phyloP scores from a whole-genome alignment of 495 filamentous ascomycete species.

The Podospora pseudopauciseta region DNA sequence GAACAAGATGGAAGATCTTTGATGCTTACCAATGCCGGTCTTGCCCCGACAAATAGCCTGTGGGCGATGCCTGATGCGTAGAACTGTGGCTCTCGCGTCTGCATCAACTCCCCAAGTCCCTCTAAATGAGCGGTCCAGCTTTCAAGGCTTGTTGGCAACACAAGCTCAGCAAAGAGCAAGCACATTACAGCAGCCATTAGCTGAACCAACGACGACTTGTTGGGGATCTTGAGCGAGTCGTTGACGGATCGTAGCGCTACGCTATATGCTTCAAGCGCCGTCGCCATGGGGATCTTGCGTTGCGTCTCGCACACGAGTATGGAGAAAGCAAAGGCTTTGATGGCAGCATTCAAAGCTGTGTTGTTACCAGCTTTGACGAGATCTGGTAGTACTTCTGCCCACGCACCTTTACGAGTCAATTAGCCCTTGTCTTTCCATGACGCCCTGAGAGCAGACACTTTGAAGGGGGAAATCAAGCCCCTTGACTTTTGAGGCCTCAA shows the following conservation, averaged over 20 bases:
- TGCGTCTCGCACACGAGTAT: slow-evolving; percentile 22
- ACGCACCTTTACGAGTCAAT: slow-evolving; percentile 10
- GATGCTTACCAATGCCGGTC: slow-evolving; percentile 32
- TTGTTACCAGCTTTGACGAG: slow-evolving; percentile 18
- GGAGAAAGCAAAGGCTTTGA: slow-evolving; percentile 31
- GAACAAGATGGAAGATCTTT: neutral
- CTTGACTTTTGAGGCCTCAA: neutral
- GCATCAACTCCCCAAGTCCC: slow-evolving; percentile 30
- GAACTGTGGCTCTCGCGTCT: slow-evolving; percentile 25
- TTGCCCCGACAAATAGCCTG: slow-evolving; percentile 36
- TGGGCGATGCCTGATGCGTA: slow-evolving; percentile 31
- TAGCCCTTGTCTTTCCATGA: neutral
- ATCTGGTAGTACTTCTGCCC: slow-evolving; percentile 37
- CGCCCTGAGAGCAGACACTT: neutral
- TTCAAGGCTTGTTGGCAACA: slow-evolving; percentile 26
- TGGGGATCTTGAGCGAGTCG: slow-evolving; percentile 18
- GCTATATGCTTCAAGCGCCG: slow-evolving; percentile 26
- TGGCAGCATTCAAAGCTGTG: slow-evolving; percentile 26
- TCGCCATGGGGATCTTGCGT: slow-evolving; percentile 9
- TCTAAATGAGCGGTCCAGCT: slow-evolving; percentile 32
- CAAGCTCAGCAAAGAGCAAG: slow-evolving; percentile 33
- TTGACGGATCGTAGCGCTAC: slow-evolving; percentile 30
- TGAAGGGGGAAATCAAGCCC: neutral
- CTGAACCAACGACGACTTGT: slow-evolving; percentile 17
- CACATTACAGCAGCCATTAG: slow-evolving; percentile 39